These are phyloP conservation scores for Metarhizium guizhouense DNA, from an alignment of 2,329 filamentous ascomycete species.

Conservation along the genomic window DNA sequence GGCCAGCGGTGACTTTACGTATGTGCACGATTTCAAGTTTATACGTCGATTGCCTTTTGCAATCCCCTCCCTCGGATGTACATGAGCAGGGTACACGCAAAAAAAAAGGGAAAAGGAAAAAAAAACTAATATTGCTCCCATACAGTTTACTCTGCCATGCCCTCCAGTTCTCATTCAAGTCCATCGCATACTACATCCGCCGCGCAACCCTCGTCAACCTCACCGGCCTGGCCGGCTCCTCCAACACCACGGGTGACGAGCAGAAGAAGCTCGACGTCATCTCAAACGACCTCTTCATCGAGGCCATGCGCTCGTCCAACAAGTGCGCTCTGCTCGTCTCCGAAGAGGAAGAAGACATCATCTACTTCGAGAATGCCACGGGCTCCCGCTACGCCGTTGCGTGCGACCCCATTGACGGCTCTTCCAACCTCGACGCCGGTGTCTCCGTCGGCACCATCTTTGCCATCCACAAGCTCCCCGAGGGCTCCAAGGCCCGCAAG, in stretches of 20 bases:
- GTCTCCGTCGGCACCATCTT: slow-evolving; percentile 98
- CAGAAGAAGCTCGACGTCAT: slow-evolving; percentile 99
- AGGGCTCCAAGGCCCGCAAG: slow-evolving; percentile 62
- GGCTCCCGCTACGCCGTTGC: slow-evolving; percentile 88
- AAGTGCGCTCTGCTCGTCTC: slow-evolving; percentile 91
- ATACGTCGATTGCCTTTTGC: too few relatives aligned
- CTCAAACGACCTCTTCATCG: slow-evolving; percentile 95
- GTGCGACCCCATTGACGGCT: slow-evolving; percentile 96
- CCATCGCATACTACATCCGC: slow-evolving; percentile 98
- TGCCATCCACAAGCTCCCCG: slow-evolving; percentile 80
- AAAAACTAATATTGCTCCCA: neutral
- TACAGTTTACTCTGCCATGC: slow-evolving; percentile 86
- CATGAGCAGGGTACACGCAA: too few relatives aligned
- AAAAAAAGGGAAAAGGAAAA: too few relatives aligned
- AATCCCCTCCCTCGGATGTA: too few relatives aligned
- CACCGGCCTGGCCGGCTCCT: slow-evolving; percentile 86
- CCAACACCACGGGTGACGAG: slow-evolving; percentile 93
- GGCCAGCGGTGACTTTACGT: slow-evolving; percentile 98
- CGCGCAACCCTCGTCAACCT: slow-evolving; percentile 92
- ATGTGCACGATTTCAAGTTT: slow-evolving; percentile 25
- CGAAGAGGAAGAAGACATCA: slow-evolving; percentile 90
- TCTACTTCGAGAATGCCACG: slow-evolving; percentile 69
- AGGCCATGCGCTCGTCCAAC: slow-evolving; percentile 86
- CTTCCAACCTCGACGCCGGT: slow-evolving; percentile 93
- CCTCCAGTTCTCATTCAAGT: slow-evolving; percentile 99